Percentiles rank a stretch among this genome's conserved stretches.
phyloP scores from a whole-genome alignment of 306 rosid genomes.

The Prunus kanzakura region DNA sequence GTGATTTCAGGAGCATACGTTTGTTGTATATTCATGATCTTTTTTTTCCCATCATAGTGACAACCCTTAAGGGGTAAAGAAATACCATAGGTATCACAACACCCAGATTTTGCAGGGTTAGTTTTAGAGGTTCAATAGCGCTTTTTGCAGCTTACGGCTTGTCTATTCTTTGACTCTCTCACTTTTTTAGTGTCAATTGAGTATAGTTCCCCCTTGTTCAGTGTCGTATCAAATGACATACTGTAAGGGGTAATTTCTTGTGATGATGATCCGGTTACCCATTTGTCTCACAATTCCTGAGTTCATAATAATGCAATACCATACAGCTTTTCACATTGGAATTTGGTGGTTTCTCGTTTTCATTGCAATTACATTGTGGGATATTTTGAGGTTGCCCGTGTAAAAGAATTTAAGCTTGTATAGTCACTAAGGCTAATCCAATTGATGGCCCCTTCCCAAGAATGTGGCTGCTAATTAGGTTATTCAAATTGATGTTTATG shows the following conservation, averaged over 20 bases:
- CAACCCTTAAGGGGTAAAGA: conserved; percentile 30
- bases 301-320: background rate
- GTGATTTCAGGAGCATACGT: conserved; percentile 33
- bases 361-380: background rate
- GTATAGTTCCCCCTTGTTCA: background rate
- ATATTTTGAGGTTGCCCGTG: background rate
- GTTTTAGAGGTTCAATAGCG: conserved; percentile 17
- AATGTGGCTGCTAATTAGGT: background rate
- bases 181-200: background rate
- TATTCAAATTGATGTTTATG: background rate
- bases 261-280: background rate
- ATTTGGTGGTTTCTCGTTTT: background rate
- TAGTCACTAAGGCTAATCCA: background rate
- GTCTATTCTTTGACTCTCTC: conserved; percentile 3
- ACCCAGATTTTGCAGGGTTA: conserved; percentile 16
- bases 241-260: no score
- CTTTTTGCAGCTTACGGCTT: conserved; percentile 12
- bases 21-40: conserved; percentile 44
- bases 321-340: background rate
- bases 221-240: background rate
- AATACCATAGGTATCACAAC: conserved; percentile 9
- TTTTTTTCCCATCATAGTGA: conserved; percentile 24
- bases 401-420: background rate
- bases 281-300: background rate
- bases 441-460: background rate